A percentile compares a stretch with the other conserved stretches of the same genome.
Conservation (phyloP, 176 grass and related monocot species). For the Elymus sibiricus region DNA sequence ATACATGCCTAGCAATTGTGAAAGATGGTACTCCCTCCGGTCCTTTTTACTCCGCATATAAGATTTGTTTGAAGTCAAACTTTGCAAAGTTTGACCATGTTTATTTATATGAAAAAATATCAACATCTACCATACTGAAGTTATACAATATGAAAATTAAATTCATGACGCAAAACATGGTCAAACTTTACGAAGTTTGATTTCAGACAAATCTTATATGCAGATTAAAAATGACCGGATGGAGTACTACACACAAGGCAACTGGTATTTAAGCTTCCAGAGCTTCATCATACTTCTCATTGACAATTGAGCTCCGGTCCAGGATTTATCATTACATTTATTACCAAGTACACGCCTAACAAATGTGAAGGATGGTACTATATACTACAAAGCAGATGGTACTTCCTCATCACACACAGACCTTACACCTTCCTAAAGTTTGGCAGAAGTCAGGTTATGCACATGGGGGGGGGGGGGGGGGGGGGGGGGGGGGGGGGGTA, state of each 20-base stretch:
- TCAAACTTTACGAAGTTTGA: no score
- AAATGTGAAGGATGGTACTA: neutral
- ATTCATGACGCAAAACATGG: no score
- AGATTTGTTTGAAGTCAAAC: no score
- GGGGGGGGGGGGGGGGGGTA: no score
- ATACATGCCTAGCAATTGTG: neutral
- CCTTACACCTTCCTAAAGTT: neutral
- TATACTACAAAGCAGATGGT: neutral
- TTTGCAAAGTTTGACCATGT: no score
- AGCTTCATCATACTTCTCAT: neutral
- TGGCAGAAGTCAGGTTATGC: constrained; percentile 20
- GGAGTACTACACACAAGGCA: neutral
- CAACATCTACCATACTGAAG: no score
- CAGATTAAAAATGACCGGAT: no score
- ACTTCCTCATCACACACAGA: neutral
- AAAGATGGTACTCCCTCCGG: neutral
- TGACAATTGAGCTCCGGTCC: neutral
- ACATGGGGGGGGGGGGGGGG: no score
- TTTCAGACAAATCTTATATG: no score
- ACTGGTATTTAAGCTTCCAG: neutral
- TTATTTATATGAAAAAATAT: no score
- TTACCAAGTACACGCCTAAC: neutral
- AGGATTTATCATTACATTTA: neutral
- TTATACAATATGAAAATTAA: no score
- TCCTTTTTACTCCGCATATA: no score